Percentiles rank a stretch among this genome's conserved stretches.
Conservation (phyloP, 768 basidiomycete genomes). For the Mrakia frigida region DNA sequence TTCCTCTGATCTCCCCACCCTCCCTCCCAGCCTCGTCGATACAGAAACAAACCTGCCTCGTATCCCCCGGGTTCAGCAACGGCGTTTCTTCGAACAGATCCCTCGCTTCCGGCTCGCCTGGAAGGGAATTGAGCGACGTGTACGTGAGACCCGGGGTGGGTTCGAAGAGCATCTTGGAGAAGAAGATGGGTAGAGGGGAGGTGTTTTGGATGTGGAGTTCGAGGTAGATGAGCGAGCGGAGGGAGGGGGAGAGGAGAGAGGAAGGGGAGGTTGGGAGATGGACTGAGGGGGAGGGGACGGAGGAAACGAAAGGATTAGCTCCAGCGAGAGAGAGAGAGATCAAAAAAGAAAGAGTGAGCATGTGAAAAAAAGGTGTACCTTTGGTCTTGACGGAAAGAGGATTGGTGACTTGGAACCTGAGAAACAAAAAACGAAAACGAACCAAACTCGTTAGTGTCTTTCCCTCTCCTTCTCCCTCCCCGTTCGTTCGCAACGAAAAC, state of each 20-base stretch:
- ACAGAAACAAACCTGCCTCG: slow-evolving; percentile 82
- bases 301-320: not conserved
- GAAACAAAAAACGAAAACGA: not conserved
- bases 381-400: slow-evolving; percentile 93
- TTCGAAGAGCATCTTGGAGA: slow-evolving; percentile 75
- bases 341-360: not conserved
- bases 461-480: not conserved
- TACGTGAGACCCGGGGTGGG: slow-evolving; percentile 56
- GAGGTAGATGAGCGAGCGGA: slow-evolving; percentile 78
- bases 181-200: slow-evolving; percentile 67
- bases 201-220: slow-evolving; percentile 90
- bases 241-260: slow-evolving; percentile 57
- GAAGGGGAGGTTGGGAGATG: slow-evolving; percentile 69
- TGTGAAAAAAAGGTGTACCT: slow-evolving; percentile 12
- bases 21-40: slow-evolving; percentile 45
- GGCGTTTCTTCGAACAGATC: slow-evolving; percentile 57
- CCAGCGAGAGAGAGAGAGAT: not conserved
- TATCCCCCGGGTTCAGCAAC: slow-evolving; percentile 75
- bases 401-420: slow-evolving; percentile 67
- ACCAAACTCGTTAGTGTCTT: not conserved
- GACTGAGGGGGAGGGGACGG: slow-evolving; percentile 45
- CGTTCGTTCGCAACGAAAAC: slow-evolving; percentile 39
- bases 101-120: not conserved
- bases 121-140: slow-evolving; percentile 36
- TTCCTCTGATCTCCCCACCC: not conserved